Conservation (phyloP, 2,329 filamentous ascomycete genomes). For the Fusarium sarcochroum region DNA sequence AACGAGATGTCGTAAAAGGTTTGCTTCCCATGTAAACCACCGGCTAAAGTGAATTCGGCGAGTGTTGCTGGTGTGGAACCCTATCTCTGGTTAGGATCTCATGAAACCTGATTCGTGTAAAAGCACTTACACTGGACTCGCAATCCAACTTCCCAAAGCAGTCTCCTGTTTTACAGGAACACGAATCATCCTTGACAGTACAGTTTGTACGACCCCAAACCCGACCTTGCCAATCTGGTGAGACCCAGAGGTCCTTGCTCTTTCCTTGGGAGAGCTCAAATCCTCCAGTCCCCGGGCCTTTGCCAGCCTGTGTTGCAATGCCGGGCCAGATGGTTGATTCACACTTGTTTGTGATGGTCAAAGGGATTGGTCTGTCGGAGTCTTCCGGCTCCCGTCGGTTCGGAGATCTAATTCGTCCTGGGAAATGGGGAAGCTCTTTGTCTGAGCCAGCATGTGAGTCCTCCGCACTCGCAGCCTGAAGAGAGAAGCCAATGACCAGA, state of each 20-base stretch:
- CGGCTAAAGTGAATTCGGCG: constrained; percentile 83
- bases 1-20: constrained; percentile 89
- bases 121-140: constrained; percentile 71
- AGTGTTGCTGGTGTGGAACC: constrained; percentile 81
- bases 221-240: constrained; percentile 82
- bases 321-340: constrained; percentile 81
- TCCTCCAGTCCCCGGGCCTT: constrained; percentile 75
- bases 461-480: constrained; percentile 35
- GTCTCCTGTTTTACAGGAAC: constrained; percentile 81
- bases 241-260: constrained; percentile 74
- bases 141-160: constrained; percentile 80
- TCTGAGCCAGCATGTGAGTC: constrained; percentile 43
- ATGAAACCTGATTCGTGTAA: neutral
- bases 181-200: constrained; percentile 77
- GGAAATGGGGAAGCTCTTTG: constrained; percentile 47
- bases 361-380: constrained; percentile 61
- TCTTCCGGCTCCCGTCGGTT: constrained; percentile 36
- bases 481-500: constrained; percentile 41
- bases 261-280: constrained; percentile 75
- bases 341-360: constrained; percentile 81
- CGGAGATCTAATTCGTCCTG: constrained; percentile 44
- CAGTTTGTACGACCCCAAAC: constrained; percentile 90
- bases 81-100: constrained; percentile 56
- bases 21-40: constrained; percentile 70
- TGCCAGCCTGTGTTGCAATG: constrained; percentile 79